phyloP scores from a whole-genome alignment of 139 green algal genomes.

The Zygnema cylindricum region DNA sequence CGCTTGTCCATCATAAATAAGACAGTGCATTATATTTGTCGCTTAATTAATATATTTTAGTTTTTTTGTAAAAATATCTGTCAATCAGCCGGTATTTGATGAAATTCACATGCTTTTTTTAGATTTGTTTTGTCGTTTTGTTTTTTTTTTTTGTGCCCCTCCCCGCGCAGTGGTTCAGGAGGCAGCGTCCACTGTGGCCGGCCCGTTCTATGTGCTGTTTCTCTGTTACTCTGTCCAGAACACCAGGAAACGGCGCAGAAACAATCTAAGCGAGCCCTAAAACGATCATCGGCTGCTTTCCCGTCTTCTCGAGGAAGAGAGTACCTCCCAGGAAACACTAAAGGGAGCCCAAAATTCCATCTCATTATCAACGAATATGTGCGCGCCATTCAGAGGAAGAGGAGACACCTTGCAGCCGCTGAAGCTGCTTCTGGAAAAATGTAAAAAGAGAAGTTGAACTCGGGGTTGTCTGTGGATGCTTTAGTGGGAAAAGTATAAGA shows the following conservation, averaged over 20 bases:
- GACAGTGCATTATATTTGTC: too few relatives aligned
- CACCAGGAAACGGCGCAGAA: conserved; percentile 32
- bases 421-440: background rate
- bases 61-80: too few relatives aligned
- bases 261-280: background rate
- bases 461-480: background rate
- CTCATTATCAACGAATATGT: conserved; percentile 45
- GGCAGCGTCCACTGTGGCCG: conserved; percentile 4
- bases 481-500: too few relatives aligned
- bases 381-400: conserved; percentile 21
- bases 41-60: too few relatives aligned
- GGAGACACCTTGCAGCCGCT: background rate
- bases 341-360: conserved; percentile 14
- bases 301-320: background rate
- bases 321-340: background rate
- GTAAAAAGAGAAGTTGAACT: background rate
- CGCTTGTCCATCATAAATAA: too few relatives aligned
- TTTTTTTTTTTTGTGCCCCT: background rate
- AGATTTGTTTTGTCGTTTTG: background rate
- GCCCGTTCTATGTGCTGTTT: conserved; percentile 26
- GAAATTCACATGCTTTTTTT: too few relatives aligned
- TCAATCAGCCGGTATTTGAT: too few relatives aligned
- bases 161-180: background rate
- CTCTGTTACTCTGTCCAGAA: background rate
- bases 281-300: background rate